Evolutionary conservation across 495 filamentous ascomycete species (phyloP), one percentile per base, ranked within the genome.

Genomic region (Cetradonia linearis): DNA sequence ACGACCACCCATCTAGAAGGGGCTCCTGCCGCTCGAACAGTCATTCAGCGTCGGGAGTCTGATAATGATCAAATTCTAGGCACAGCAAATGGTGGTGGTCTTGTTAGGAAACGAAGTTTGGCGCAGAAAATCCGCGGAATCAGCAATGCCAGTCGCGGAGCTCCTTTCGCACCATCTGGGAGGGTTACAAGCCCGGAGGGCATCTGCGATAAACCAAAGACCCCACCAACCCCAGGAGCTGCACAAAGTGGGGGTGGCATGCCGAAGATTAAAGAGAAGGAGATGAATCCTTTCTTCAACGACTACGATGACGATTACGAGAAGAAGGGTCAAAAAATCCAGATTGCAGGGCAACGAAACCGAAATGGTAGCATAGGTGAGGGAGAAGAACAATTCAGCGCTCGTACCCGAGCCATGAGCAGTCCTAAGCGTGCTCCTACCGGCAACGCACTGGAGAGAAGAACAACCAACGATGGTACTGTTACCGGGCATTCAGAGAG

Each of bases 1-100:
- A 94, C 91, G 11, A 95, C 88, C 57, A 99, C 94, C 2, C 97
- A 97, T 76, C 72, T 99, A 27, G 94, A 99, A 64, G 94, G 94
- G 30, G 86, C 94, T 3, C 93, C 91, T 6, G 94, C 94, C 16
- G 86, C 91, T 25, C 83, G 84, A 58, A 76, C 84, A 16, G 92
- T 89, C 25, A 91, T 97, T 62, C 83, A 89, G 67, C 85, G 84
- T 38, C 83, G 83, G 58, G 82, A 89, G 58, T 83, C 78, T 58
- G 87, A 91, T 63, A 73, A 72, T 31, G 79, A 82, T n/a, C 56
- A 56, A 23, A 68, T 68, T 14, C 70, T 71, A n/a, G 76, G 66
- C 16, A 61, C 70, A 23, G 64, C 67, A 37, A 75, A 76, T 49
- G 70, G 62, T 18, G 84, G 83, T 16, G 91, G 90, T 48, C 72